These are phyloP conservation scores for Cercospora sp. DNA, from an alignment of 2,329 filamentous ascomycete species.

Conservation along the genomic window DNA sequence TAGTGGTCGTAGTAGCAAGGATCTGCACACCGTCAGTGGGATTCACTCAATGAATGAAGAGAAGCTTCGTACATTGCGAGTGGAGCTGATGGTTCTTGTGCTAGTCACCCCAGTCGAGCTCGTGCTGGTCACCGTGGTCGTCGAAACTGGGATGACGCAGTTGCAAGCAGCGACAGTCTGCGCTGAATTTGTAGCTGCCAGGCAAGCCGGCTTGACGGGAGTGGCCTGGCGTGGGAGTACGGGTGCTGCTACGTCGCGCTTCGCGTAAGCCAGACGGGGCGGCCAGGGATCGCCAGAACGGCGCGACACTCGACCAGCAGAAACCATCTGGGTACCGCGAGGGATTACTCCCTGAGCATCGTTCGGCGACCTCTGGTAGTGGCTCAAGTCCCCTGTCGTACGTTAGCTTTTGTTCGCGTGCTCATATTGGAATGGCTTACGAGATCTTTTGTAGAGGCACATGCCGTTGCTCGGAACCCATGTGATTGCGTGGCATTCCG, in stretches of 20 bases:
- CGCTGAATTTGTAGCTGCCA: background rate
- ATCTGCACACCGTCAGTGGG: background rate
- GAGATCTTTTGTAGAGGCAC: background rate
- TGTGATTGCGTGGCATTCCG: background rate
- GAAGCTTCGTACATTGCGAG: background rate
- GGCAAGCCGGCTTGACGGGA: background rate
- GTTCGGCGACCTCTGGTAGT: too few relatives aligned
- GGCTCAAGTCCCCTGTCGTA: background rate
- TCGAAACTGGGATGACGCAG: background rate
- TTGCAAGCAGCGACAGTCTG: background rate
- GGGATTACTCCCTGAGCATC: background rate
- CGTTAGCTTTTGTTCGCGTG: background rate
- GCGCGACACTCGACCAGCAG: background rate
- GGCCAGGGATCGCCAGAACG: background rate
- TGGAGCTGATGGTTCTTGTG: background rate
- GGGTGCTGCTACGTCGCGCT: background rate
- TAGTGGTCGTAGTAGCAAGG: background rate
- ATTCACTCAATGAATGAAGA: background rate
- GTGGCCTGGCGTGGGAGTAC: background rate
- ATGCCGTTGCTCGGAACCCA: background rate
- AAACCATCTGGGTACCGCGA: background rate
- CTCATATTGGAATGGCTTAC: background rate
- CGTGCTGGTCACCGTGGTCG: background rate
- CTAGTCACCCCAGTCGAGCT: background rate
- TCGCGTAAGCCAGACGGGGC: background rate